Conservation (phyloP, 2,329 filamentous ascomycete species). For the Ascochyta viciae-villosae region DNA sequence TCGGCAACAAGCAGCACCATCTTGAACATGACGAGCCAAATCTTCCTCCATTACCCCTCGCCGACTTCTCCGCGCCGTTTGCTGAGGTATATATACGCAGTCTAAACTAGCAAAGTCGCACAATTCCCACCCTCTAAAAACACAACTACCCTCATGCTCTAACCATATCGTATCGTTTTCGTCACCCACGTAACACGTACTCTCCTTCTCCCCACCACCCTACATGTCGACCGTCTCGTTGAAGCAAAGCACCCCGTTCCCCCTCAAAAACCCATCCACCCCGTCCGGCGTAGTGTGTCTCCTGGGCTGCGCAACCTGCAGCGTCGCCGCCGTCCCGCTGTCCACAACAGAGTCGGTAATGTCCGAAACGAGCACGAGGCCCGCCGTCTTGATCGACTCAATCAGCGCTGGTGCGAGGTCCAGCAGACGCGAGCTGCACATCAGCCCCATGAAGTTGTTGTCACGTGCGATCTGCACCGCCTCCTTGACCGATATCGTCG, state of each 20-base stretch:
- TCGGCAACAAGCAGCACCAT: not conserved
- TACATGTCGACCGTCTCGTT: conserved; percentile 78
- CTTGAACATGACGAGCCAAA: too few relatives aligned
- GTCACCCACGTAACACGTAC: not conserved
- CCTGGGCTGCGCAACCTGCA: conserved; percentile 50
- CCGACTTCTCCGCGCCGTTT: not conserved
- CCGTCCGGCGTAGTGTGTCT: conserved; percentile 70
- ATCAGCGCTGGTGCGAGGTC: conserved; percentile 92
- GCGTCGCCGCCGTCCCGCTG: conserved; percentile 42
- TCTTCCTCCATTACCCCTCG: not conserved
- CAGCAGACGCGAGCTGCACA: conserved; percentile 80
- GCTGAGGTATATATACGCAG: not conserved
- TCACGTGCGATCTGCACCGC: conserved; percentile 89
- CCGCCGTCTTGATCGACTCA: conserved; percentile 92
- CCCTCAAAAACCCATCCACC: conserved; percentile 85
- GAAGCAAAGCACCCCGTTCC: conserved; percentile 87
- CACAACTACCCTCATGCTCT: too few relatives aligned
- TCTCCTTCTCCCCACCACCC: not conserved
- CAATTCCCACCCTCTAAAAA: not conserved
- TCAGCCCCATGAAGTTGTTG: conserved; percentile 98
- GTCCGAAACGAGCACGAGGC: conserved; percentile 89
- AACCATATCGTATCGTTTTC: not conserved
- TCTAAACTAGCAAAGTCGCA: not conserved
- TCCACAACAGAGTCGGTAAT: conserved; percentile 66
- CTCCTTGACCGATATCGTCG: conserved; percentile 89